Evolutionary conservation across 2,329 filamentous ascomycete species (phyloP), one percentile per base, ranked within the genome.

Genomic region (Monascus ruber): DNA sequence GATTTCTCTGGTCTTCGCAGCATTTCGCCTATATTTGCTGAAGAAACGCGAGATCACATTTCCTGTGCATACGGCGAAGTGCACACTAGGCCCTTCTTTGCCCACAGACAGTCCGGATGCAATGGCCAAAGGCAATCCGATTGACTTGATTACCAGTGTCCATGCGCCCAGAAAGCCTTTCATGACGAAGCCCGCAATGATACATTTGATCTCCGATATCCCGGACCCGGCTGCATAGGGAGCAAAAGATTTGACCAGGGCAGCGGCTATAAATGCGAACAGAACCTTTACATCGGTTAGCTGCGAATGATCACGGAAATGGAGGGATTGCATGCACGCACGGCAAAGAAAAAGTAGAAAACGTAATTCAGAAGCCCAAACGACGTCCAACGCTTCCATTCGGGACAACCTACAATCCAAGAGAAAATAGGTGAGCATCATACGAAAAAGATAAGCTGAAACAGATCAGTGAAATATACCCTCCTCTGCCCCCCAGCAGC

Each of bases 181-280:
- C 91, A 98, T 98, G 36, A 96, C 85, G 59, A 98, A 98, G 3
- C 91, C 91, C 4, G 89, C 91, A 56, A 98, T 94, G 57, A 98
- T 96, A 64, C 87, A 94, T 64, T 98, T 98, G 72, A 98, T 98
- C 67, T 98, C 91, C 8, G 87, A 95, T 42, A 98, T 98, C 32
- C 91, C 91, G 8, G 86, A 94, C 10, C 91, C 91, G 28, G 91
- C 91, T 7, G 91, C 91, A 59, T 98, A 98, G 0, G 91, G 91
- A 4, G 91, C 88, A 62, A 91, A 96, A 1, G 78, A 79, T 59
- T 86, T 91, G 56, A 98, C 91, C 32, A 98, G 71, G 31, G 75
- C 79, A 1, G 88, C 88, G 2, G 88, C 81, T 3, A 81, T 81
- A 39, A 83, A 83, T 11, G 89, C 84, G 59, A 96, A 94, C 2